Conservation (phyloP, 306 rosid species). For the Ochetophila trinervis region DNA sequence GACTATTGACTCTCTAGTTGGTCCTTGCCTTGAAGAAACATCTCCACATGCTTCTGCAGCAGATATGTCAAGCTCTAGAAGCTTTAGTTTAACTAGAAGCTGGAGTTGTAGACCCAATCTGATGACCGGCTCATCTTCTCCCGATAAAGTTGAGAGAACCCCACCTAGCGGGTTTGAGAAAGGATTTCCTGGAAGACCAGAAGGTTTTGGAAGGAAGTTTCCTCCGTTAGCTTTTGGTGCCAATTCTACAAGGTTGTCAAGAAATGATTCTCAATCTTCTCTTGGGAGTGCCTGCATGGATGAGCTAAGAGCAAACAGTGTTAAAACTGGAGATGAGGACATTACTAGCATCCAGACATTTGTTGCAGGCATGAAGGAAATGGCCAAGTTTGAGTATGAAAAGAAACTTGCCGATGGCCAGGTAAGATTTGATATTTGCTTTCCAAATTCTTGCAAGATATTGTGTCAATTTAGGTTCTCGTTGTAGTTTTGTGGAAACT, state of each 20-base stretch:
- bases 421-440: slow-evolving; percentile 45
- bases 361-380: slow-evolving; percentile 85
- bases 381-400: slow-evolving; percentile 77
- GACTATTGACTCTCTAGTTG: slow-evolving; percentile 34
- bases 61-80: slow-evolving; percentile 41
- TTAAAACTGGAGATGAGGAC: slow-evolving; percentile 59
- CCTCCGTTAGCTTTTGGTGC: slow-evolving; percentile 46
- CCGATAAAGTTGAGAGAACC: slow-evolving; percentile 58
- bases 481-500: not conserved
- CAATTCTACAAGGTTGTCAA: slow-evolving; percentile 35
- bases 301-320: slow-evolving; percentile 44
- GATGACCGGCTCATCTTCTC: slow-evolving; percentile 45
- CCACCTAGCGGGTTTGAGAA: slow-evolving; percentile 63
- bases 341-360: slow-evolving; percentile 83
- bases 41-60: slow-evolving; percentile 33
- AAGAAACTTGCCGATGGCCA: slow-evolving; percentile 60
- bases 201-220: slow-evolving; percentile 52
- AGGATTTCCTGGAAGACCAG: slow-evolving; percentile 86
- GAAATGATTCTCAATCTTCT: slow-evolving; percentile 81
- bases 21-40: slow-evolving; percentile 38
- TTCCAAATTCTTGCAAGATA: not conserved
- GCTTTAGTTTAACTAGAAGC: slow-evolving; percentile 64
- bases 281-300: slow-evolving; percentile 61
- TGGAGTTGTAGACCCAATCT: slow-evolving; percentile 71
- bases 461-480: not conserved